These are phyloP conservation scores for Darksidea phi DNA, from an alignment of 495 filamentous ascomycete genomes.

Conservation along the genomic window DNA sequence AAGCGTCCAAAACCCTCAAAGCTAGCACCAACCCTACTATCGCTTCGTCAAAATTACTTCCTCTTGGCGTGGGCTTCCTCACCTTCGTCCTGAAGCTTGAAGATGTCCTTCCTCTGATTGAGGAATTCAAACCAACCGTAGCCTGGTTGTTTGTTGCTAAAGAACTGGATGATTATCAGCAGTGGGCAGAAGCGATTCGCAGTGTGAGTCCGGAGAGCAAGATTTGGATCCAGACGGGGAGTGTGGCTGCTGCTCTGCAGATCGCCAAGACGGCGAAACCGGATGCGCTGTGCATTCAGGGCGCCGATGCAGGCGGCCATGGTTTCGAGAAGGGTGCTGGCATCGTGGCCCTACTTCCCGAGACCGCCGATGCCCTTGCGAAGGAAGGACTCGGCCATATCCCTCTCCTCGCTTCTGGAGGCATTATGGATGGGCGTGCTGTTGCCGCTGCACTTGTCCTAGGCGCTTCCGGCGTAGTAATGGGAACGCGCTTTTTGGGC, in stretches of 20 bases:
- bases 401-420: constrained; percentile 64
- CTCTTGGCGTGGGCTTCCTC: constrained; percentile 65
- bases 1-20: constrained; percentile 24
- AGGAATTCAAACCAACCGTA: constrained; percentile 57
- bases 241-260: constrained; percentile 54
- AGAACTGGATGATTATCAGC: constrained; percentile 50
- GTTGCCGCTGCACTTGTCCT: constrained; percentile 63
- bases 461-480: constrained; percentile 63
- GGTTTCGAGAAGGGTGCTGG: constrained; percentile 61
- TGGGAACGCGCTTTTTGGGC: constrained; percentile 73
- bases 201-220: constrained; percentile 48
- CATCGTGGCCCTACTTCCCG: constrained; percentile 58
- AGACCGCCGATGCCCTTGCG: constrained; percentile 56
- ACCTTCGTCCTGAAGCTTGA: constrained; percentile 54
- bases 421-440: constrained; percentile 67
- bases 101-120: constrained; percentile 46
- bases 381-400: constrained; percentile 7
- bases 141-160: constrained; percentile 70
- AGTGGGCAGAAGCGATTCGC: constrained; percentile 57
- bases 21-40: background rate
- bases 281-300: constrained; percentile 71
- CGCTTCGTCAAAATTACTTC: constrained; percentile 44
- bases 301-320: constrained; percentile 72
- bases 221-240: constrained; percentile 69
- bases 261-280: constrained; percentile 46